Conservation (phyloP, 2,329 filamentous ascomycete species). For the Ascochyta pisi region DNA sequence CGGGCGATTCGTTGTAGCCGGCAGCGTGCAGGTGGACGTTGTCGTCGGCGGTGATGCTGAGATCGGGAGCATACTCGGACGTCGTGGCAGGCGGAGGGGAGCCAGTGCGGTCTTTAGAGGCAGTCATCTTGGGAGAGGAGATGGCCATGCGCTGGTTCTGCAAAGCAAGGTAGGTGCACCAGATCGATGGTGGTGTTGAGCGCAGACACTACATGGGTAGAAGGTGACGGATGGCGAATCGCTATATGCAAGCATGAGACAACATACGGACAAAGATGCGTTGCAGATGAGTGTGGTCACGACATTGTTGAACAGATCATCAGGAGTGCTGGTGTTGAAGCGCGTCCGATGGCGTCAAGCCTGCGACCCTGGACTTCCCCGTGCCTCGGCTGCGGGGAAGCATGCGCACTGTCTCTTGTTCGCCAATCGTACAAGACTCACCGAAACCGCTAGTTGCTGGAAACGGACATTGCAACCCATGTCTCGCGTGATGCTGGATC, state of each 20-base stretch:
- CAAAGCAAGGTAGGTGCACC: background rate
- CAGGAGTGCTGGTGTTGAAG: conserved; percentile 3
- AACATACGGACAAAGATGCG: background rate
- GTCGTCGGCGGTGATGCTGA: conserved; percentile 55
- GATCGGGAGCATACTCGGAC: conserved; percentile 51
- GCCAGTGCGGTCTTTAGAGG: conserved; percentile 1
- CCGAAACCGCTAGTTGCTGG: background rate
- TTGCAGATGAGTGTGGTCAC: conserved; percentile 2
- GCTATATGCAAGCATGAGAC: background rate
- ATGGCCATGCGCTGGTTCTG: background rate
- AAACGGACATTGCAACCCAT: background rate
- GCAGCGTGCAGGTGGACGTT: conserved; percentile 54
- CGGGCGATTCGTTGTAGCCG: conserved; percentile 55
- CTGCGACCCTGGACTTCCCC: conserved; percentile 19
- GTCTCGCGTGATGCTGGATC: background rate
- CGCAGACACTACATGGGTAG: conserved; percentile 8
- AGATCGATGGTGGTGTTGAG: background rate
- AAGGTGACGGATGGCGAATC: too few relatives aligned
- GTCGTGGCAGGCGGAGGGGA: background rate
- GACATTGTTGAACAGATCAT: conserved; percentile 12
- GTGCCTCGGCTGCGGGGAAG: conserved; percentile 31
- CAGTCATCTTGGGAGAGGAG: conserved; percentile 5
- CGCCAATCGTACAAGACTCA: background rate
- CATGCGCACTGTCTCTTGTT: conserved; percentile 7
- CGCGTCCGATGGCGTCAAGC: conserved; percentile 10